A percentile compares a stretch with the other conserved stretches of the same genome.
phyloP scores from a whole-genome alignment of 331 rosid species.

The Pyrus hybrid region DNA sequence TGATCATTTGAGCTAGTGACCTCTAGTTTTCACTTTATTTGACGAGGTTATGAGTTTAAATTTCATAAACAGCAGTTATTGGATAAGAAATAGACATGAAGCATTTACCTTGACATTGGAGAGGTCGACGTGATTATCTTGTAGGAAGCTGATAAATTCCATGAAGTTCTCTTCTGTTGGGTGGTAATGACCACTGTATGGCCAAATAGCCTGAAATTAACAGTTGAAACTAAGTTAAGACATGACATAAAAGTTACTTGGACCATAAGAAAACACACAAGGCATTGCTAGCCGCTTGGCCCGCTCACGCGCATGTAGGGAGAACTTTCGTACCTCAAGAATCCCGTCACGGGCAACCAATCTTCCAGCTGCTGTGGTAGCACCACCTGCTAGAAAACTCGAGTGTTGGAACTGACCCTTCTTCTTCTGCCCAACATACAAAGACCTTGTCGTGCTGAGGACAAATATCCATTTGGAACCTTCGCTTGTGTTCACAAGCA shows the following conservation, averaged over 20 bases:
- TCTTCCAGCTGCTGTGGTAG: slow-evolving; percentile 96
- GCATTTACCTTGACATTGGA: slow-evolving; percentile 67
- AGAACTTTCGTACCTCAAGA: slow-evolving; percentile 45
- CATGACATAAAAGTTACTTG: neutral
- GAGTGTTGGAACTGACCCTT: slow-evolving; percentile 91
- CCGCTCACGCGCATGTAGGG: neutral
- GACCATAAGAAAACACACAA: neutral
- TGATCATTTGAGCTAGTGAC: neutral
- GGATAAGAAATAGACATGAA: neutral
- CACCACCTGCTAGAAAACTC: slow-evolving; percentile 87
- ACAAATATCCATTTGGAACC: slow-evolving; percentile 94
- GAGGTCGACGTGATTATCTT: slow-evolving; percentile 71
- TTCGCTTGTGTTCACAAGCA: slow-evolving; percentile 45
- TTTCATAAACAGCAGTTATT: neutral
- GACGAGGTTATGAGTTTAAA: neutral
- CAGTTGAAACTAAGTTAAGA: neutral
- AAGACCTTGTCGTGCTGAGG: slow-evolving; percentile 70
- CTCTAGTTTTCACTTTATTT: too few species aligned
- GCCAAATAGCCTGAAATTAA: slow-evolving; percentile 87
- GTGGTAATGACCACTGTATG: slow-evolving; percentile 94
- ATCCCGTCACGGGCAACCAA: slow-evolving; percentile 59
- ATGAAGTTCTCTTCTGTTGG: slow-evolving; percentile 92
- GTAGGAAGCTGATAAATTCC: slow-evolving; percentile 73
- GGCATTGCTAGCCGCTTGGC: neutral
- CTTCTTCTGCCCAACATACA: slow-evolving; percentile 78